These are phyloP conservation scores for Phytophthora kernoviae DNA, from an alignment of 352 stramenopile species.

Conservation along the genomic window DNA sequence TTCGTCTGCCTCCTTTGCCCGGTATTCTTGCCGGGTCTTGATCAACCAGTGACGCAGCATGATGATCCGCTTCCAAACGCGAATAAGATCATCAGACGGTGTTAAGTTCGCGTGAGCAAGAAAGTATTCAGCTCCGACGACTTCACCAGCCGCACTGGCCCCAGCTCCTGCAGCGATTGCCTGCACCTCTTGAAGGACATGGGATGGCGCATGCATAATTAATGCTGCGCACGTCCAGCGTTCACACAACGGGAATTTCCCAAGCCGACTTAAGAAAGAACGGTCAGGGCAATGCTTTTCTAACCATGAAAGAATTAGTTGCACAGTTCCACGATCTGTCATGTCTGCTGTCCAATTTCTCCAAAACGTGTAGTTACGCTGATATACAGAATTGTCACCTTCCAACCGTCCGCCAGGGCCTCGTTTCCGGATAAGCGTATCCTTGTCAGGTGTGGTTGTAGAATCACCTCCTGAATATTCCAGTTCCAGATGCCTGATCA, in stretches of 20 bases:
- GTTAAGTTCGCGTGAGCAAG: slow-evolving; percentile 59
- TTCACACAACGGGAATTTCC: slow-evolving; percentile 75
- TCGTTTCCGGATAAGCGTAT: slow-evolving; percentile 18
- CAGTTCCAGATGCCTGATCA: slow-evolving; percentile 8
- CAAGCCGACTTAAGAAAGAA: slow-evolving; percentile 78
- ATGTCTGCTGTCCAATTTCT: slow-evolving; percentile 62
- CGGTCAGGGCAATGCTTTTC: slow-evolving; percentile 76
- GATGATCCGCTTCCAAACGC: slow-evolving; percentile 83
- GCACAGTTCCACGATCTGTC: slow-evolving; percentile 55
- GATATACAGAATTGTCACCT: slow-evolving; percentile 16
- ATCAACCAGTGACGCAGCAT: slow-evolving; percentile 87
- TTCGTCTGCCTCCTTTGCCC: slow-evolving; percentile 61
- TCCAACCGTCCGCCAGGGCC: slow-evolving; percentile 23
- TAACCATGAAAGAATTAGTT: slow-evolving; percentile 76
- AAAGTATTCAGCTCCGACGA: slow-evolving; percentile 33
- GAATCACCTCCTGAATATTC: slow-evolving; percentile 9
- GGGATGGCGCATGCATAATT: slow-evolving; percentile 78
- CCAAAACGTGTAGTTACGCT: slow-evolving; percentile 60
- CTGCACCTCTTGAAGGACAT: slow-evolving; percentile 79
- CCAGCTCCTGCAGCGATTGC: slow-evolving; percentile 66
- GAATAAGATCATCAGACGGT: slow-evolving; percentile 72
- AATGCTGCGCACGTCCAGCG: slow-evolving; percentile 73
- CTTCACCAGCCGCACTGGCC: slow-evolving; percentile 21
- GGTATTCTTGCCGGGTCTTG: slow-evolving; percentile 80
- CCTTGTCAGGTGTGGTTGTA: slow-evolving; percentile 12